Evolutionary conservation across 2,329 filamentous ascomycete species (phyloP), one percentile per base, ranked within the genome.

Genomic region (Simplicillium aogashimaense): DNA sequence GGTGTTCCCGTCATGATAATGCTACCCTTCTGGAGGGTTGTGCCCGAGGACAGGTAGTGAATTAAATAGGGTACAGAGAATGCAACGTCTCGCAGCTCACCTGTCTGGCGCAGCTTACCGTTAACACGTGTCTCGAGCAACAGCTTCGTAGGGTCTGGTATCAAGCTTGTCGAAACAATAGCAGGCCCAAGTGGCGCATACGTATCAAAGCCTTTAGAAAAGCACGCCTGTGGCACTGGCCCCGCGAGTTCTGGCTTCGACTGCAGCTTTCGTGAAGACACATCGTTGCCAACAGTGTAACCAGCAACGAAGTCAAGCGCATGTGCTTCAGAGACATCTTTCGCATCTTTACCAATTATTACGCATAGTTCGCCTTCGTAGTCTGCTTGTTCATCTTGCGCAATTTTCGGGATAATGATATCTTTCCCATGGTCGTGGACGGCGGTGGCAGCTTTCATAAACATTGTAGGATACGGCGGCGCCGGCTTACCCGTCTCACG

Each of bases 1-100:
- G 81, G 82, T 5, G 78, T 82, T 44, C 78, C 78, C 5, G 78
- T 82, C 47, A 81, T 78, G 41, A 83, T 78, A 37, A 81, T 41
- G 52, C 80, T 78, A 15, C 78, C 78, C 2, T 75, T 70, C 33
- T 76, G 54, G 35, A 82, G 58, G 3, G 78, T 81, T 11, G 75
- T 78, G 14, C 78, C 76, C 48, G 70, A 69, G 47, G 73, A 77
- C 18, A 80, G 52, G 54, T 77, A 75, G 3, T 72, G 62, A 44
- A 82, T 71, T 3, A 71, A 74, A 58, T 76, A 66, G 36, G 67
- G 69, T 18, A 82, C 64, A 38, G 65, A 65, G 50, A 83, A 82
- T 47, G 20, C 20, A 25, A 25, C 20, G 9, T 25, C 20, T 25
- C 20, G 20, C 20, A 25, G 20, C 20, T 25, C 20, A 9, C 20